Percentiles rank a stretch among this genome's conserved stretches.
These are phyloP conservation scores for Penicillium brasilianum DNA, from an alignment of 2,329 filamentous ascomycete species.

Conservation along the genomic window DNA sequence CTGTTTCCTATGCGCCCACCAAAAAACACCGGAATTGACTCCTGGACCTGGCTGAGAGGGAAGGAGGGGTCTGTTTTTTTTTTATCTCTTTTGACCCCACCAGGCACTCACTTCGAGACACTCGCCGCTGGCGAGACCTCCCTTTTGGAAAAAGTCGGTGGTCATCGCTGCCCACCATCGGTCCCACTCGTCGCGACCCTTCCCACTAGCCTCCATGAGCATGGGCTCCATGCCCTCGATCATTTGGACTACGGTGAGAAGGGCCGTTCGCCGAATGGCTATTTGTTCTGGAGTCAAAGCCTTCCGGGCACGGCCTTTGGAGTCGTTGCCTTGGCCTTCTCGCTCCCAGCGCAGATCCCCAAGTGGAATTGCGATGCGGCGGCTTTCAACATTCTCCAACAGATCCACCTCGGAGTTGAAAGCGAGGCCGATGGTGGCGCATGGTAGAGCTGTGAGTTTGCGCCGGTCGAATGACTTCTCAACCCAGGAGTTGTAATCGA, in stretches of 20 bases:
- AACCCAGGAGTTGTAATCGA: constrained; percentile 84
- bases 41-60: constrained; percentile 7
- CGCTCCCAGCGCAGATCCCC: constrained; percentile 87
- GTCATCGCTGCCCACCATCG: constrained; percentile 88
- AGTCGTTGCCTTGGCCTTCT: constrained; percentile 56
- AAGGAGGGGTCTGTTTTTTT: constrained; percentile 26
- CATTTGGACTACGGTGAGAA: constrained; percentile 79
- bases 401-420: constrained; percentile 79
- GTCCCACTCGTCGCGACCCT: constrained; percentile 91
- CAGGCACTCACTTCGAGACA: constrained; percentile 73
- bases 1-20: constrained; percentile 36
- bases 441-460: constrained; percentile 75
- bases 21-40: constrained; percentile 37
- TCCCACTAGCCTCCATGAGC: constrained; percentile 79
- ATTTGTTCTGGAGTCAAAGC: constrained; percentile 70
- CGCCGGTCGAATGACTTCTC: constrained; percentile 74
- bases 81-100: constrained; percentile 64
- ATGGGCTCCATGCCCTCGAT: constrained; percentile 85
- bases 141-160: constrained; percentile 77
- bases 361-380: constrained; percentile 83
- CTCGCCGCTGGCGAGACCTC: constrained; percentile 80
- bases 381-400: constrained; percentile 71
- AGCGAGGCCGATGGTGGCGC: constrained; percentile 74
- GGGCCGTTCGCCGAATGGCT: constrained; percentile 77
- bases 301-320: constrained; percentile 45